phyloP scores from a whole-genome alignment of 2,329 filamentous ascomycete species.

The Alternaria brassicicola region DNA sequence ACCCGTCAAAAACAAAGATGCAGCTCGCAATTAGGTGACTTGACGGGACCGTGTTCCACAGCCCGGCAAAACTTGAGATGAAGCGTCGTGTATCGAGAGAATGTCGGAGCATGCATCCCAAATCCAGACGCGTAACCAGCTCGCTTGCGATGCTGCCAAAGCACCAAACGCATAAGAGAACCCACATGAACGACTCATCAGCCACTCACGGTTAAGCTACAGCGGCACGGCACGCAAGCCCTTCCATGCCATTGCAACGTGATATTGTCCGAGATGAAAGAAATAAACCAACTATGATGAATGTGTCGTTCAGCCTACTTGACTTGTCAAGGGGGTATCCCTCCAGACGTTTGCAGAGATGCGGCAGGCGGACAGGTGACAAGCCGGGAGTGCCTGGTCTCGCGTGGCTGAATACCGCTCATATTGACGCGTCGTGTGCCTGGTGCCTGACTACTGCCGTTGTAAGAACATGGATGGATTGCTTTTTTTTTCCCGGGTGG shows the following conservation, averaged over 20 bases:
- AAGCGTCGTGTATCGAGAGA: neutral
- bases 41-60: neutral
- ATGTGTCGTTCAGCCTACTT: neutral
- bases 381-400: conserved; percentile 12
- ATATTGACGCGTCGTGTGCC: neutral
- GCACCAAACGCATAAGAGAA: neutral
- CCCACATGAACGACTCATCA: neutral
- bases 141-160: neutral
- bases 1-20: neutral
- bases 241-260: neutral
- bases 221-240: conserved; percentile 2
- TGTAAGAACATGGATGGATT: neutral
- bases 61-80: neutral
- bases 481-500: neutral
- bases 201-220: neutral
- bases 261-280: neutral
- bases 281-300: neutral
- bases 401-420: conserved; percentile 6
- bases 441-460: neutral
- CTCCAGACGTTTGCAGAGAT: conserved; percentile 3
- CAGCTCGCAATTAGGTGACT: neutral
- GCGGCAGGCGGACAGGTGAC: conserved; percentile 5
- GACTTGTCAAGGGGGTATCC: neutral
- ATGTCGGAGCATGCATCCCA: conserved; percentile 2
- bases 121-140: neutral